phyloP scores from a whole-genome alignment of 495 filamentous ascomycete species.

The Penicillium argentinense region DNA sequence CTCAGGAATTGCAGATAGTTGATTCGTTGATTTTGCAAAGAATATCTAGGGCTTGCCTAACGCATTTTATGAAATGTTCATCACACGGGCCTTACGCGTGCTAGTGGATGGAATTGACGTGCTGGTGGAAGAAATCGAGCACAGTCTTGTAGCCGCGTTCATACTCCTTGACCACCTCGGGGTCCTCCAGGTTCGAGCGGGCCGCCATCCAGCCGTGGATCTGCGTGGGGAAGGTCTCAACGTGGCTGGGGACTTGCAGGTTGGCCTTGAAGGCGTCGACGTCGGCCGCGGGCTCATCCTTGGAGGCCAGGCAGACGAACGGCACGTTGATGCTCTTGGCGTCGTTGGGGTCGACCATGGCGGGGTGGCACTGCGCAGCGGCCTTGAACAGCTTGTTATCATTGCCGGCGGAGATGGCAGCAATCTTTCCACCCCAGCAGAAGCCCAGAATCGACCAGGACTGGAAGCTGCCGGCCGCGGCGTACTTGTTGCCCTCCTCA shows the following conservation, averaged over 20 bases:
- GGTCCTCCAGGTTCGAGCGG: conserved; percentile 64
- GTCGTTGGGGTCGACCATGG: conserved; percentile 78
- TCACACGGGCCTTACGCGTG: no score
- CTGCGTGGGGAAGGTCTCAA: conserved; percentile 80
- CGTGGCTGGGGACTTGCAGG: conserved; percentile 64
- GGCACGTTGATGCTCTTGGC: conserved; percentile 66
- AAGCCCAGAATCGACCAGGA: conserved; percentile 86
- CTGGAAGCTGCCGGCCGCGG: conserved; percentile 48
- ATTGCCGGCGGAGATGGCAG: conserved; percentile 56
- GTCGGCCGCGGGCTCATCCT: conserved; percentile 64
- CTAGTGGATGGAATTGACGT: no score
- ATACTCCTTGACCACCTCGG: conserved; percentile 71
- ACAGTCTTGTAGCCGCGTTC: conserved; percentile 73
- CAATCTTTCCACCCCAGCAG: conserved; percentile 93
- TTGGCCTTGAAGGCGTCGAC: conserved; percentile 71
- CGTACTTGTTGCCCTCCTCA: conserved; percentile 50
- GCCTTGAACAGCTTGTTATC: conserved; percentile 66
- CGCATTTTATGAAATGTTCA: no score
- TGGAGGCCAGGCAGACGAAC: conserved; percentile 63
- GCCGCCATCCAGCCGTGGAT: conserved; percentile 94
- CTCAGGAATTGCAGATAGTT: no score
- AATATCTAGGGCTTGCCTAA: no score
- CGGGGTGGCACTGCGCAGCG: conserved; percentile 75
- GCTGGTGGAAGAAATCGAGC: conserved; percentile 71
- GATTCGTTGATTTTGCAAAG: no score